These are phyloP conservation scores for Neurospora pannonica DNA, from an alignment of 495 filamentous ascomycete species.

Conservation along the genomic window DNA sequence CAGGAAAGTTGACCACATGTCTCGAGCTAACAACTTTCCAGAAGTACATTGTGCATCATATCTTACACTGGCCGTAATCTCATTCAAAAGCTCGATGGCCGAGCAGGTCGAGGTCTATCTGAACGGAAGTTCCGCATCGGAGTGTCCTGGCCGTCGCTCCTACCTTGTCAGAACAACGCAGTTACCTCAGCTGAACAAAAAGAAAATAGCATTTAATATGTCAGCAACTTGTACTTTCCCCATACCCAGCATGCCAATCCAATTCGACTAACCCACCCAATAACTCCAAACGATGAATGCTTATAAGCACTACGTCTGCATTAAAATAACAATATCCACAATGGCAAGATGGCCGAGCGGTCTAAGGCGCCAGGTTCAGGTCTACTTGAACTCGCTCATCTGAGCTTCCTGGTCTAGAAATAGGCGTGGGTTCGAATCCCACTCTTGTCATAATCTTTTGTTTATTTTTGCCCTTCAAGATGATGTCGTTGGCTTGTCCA, in stretches of 20 bases:
- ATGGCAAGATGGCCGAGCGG: background rate
- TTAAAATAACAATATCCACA: background rate
- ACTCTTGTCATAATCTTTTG: slow-evolving; percentile 6
- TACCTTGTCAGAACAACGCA: background rate
- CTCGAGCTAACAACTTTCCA: too few species aligned
- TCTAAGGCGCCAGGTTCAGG: background rate
- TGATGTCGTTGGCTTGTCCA: background rate
- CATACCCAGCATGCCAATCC: background rate
- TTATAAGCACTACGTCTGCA: background rate
- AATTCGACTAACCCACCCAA: too few species aligned
- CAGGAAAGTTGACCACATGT: too few species aligned
- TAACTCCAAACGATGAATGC: too few species aligned
- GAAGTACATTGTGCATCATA: too few species aligned
- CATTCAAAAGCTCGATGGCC: too few species aligned
- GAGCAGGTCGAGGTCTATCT: too few species aligned
- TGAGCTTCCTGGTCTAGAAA: background rate
- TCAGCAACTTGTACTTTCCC: background rate
- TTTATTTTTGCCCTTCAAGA: background rate
- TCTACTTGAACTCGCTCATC: background rate
- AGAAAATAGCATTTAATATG: background rate
- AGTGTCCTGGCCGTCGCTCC: background rate
- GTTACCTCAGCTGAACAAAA: background rate
- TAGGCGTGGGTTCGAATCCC: slow-evolving; percentile 11
- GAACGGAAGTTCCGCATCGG: too few species aligned
- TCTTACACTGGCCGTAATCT: too few species aligned